Evolutionary conservation across 2,329 filamentous ascomycete genomes (phyloP).

Genomic region (Coniosporium tulheliwenetii): DNA sequence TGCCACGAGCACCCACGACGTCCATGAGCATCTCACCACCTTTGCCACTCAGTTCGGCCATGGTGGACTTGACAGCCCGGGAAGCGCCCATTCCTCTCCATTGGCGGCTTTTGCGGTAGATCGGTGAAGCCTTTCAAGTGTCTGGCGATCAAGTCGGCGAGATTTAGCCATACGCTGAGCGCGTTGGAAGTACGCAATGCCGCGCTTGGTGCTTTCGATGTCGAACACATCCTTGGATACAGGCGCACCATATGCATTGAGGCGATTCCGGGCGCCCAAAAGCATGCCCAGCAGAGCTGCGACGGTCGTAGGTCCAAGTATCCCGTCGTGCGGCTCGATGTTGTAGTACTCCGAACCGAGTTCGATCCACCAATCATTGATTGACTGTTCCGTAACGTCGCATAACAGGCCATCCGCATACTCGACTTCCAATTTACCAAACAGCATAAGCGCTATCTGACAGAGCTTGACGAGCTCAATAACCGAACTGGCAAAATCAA

Average conservation of each 20-base stretch:
- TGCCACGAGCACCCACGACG: slow-evolving; percentile 73
- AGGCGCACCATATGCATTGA: slow-evolving; percentile 71
- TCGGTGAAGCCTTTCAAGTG: slow-evolving; percentile 63
- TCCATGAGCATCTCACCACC: slow-evolving; percentile 88
- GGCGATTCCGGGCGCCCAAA: slow-evolving; percentile 76
- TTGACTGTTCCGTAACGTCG: slow-evolving; percentile 78
- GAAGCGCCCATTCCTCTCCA: slow-evolving; percentile 88
- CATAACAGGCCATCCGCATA: slow-evolving; percentile 88
- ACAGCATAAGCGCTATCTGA: slow-evolving; percentile 75
- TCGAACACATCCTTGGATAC: slow-evolving; percentile 89
- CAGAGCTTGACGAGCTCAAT: slow-evolving; percentile 83
- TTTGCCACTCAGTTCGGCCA: slow-evolving; percentile 85
- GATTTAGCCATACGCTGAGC: slow-evolving; percentile 66
- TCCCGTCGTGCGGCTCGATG: slow-evolving; percentile 81
- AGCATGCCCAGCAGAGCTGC: slow-evolving; percentile 74
- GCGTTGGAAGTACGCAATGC: slow-evolving; percentile 81
- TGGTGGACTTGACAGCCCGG: slow-evolving; percentile 85
- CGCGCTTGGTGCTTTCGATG: slow-evolving; percentile 63
- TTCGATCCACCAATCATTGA: slow-evolving; percentile 93
- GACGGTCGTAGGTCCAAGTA: slow-evolving; percentile 82
- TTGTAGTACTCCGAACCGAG: slow-evolving; percentile 87
- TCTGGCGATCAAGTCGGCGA: slow-evolving; percentile 67
- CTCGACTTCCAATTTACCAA: slow-evolving; percentile 71
- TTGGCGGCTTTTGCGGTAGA: slow-evolving; percentile 82
- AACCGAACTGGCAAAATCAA: slow-evolving; percentile 63